Evolutionary conservation across 75 land plant genomes (phyloP), one percentile per base, ranked within the genome.

Genomic region (Isoetes taiwanensis): DNA sequence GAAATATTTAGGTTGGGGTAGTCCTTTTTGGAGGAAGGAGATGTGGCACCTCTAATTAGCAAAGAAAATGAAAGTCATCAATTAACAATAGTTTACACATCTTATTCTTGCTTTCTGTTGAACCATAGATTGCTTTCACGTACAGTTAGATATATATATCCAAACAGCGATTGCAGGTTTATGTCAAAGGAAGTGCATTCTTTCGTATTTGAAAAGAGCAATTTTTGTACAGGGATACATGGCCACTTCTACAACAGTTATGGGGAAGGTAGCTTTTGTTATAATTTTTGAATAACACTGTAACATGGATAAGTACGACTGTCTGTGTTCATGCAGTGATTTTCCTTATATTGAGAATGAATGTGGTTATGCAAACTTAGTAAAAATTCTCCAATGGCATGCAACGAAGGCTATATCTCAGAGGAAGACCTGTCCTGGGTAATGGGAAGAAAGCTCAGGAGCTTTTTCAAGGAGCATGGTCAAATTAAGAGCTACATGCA

Each of bases 101-200:
- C n/a, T n/a, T n/a, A n/a, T n/a, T n/a, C n/a, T n/a, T n/a, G n/a
- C n/a, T n/a, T n/a, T n/a, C n/a, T n/a, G n/a, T n/a, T n/a, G n/a
- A n/a, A n/a, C n/a, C n/a, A n/a, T n/a, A n/a, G n/a, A n/a, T n/a
- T n/a, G n/a, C n/a, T n/a, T 30, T 25, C 10, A 54, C 29, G 28
- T 20, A 54, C 2, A 54, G 3, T 25, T 20, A 54, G 4, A 54
- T 10, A 54, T 10, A 54, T 20, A 23, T 20, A 28, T 5, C 55
- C 27, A n/a, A 2, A 6, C 41, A 31, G 4, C 20, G 2, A 26
- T 43, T 30, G 21, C 71, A 87, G 94, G 86, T 90, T 21, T 80
- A 85, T 62, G 76, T 85, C 37, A 90, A 90, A 71, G 64, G 77
- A 30, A 90, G 96, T 63, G 90, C 96, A 20, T 64, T 82, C 34